A percentile compares a stretch with the other conserved stretches of the same genome.
Evolutionary conservation across 2,329 filamentous ascomycete species (phyloP).

Genomic region (Berkeleyomyces basicola): DNA sequence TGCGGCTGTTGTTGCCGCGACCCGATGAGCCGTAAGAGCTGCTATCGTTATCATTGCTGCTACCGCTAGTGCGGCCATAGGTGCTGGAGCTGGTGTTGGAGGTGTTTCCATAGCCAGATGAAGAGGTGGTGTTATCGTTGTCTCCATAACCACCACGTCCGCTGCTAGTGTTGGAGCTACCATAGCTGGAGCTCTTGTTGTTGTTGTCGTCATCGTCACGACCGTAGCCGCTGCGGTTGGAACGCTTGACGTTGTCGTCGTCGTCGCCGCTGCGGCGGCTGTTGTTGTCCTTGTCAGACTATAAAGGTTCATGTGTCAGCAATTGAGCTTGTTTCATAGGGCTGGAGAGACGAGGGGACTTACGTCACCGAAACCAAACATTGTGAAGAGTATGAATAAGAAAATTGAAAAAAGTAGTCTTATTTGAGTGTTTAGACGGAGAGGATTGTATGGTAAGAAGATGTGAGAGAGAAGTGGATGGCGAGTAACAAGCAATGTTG

Average conservation of each 20-base stretch:
- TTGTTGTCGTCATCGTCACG: background rate
- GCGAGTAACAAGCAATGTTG: background rate
- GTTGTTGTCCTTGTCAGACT: slow-evolving; percentile 8
- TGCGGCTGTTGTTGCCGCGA: background rate
- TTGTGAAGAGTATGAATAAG: background rate
- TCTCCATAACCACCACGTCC: background rate
- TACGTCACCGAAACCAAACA: slow-evolving; percentile 10
- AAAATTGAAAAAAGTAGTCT: background rate
- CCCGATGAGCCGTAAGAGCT: slow-evolving; percentile 14
- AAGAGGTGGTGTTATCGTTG: background rate
- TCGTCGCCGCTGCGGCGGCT: slow-evolving; percentile 13
- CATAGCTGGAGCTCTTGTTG: background rate
- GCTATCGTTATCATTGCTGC: slow-evolving; percentile 5
- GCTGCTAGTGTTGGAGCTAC: background rate
- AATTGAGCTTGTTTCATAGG: background rate
- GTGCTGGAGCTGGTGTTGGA: slow-evolving; percentile 16
- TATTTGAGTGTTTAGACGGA: background rate
- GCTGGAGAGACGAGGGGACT: background rate
- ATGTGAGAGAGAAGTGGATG: background rate
- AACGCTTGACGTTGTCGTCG: slow-evolving; percentile 12
- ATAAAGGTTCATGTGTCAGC: background rate
- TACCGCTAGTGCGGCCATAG: background rate
- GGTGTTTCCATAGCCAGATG: slow-evolving; percentile 13
- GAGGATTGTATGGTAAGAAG: background rate
- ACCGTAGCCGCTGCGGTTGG: background rate